Evolutionary conservation across 116 monocot species (phyloP), one percentile per base, ranked within the genome.

Genomic region (Trichopus zeylanicus): DNA sequence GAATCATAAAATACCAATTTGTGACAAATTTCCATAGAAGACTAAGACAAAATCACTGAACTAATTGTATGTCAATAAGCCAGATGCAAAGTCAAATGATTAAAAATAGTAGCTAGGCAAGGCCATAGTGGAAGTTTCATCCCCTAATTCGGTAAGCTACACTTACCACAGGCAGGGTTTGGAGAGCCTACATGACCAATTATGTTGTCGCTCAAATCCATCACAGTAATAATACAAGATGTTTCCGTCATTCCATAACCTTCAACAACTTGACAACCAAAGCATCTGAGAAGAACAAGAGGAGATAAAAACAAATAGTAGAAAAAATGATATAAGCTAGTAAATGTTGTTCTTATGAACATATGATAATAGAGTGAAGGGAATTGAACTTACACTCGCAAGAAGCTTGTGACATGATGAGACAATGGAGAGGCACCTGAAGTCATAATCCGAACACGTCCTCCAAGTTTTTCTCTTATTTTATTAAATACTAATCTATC

Each of bases 241-340:
- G 97, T 80, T 60, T 98, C 97, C 10, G 97, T 97, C 97, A 97
- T 97, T 67, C 97, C 97, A 76, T 98, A 98, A 47, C 97, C 97
- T 84, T 98, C 91, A 65, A 87, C 4, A 68, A 98, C 51, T 18
- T 63, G 57, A 58, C 86, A 62, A 26, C 91, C 89, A 82, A 91
- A 98, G 77, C 97, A 98, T 64, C 97, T 98, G 67, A 24, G 65
- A 64, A 48, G 35, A 62, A 60, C n/a, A n/a, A 68, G 29, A 26
- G 28, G 18, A 13, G 8, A 54, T 53, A 60, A 12, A 65, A 31
- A 21, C 29, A 16, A 58, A 33, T 61, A 52, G 18, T 10, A 32
- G 13, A 35, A 59, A 2, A 20, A 55, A 5, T 1, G 12, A 42
- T n/a, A n/a, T n/a, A n/a, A 35, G 34, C 34, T 35, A 10, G 10